Conservation (phyloP, 805 yeast genomes). For the Monosporozyma aerobia region DNA sequence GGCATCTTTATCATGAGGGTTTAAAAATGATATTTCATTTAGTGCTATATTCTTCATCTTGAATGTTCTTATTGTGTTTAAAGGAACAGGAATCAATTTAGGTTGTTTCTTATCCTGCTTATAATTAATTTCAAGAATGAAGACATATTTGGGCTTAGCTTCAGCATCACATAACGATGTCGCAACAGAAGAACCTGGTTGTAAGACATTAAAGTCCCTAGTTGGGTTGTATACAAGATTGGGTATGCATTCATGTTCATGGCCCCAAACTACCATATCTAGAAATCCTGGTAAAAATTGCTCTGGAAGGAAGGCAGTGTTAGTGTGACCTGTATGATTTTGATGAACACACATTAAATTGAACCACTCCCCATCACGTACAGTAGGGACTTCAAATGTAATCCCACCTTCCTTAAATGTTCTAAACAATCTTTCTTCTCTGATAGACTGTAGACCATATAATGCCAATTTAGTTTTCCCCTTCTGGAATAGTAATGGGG, state of each 20-base stretch:
- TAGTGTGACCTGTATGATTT: constrained; percentile 75
- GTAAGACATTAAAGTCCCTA: constrained; percentile 67
- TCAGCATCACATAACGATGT: constrained; percentile 86
- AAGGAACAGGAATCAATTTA: constrained; percentile 34
- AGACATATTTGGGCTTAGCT: constrained; percentile 62
- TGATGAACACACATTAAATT: constrained; percentile 84
- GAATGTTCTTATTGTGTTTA: constrained; percentile 71
- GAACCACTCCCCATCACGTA: constrained; percentile 61
- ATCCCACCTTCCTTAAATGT: constrained; percentile 76
- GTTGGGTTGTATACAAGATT: constrained; percentile 46
- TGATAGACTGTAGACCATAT: constrained; percentile 79
- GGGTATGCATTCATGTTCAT: constrained; percentile 90
- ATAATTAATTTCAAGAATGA: constrained; percentile 53
- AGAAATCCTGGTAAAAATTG: constrained; percentile 70
- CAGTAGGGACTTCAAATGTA: constrained; percentile 62
- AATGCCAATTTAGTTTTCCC: constrained; percentile 76
- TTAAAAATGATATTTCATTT: constrained; percentile 41
- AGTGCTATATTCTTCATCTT: constrained; percentile 58
- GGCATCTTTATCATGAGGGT: constrained; percentile 53
- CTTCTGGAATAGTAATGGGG: constrained; percentile 74
- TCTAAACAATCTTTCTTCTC: constrained; percentile 81
- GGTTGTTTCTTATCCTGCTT: constrained; percentile 43
- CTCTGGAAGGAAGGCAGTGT: constrained; percentile 79
- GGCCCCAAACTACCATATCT: constrained; percentile 91
- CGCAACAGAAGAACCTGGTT: constrained; percentile 91